Evolutionary conservation across 176 grass and related monocot genomes (phyloP).

Genomic region (Elaeis guineensis): DNA sequence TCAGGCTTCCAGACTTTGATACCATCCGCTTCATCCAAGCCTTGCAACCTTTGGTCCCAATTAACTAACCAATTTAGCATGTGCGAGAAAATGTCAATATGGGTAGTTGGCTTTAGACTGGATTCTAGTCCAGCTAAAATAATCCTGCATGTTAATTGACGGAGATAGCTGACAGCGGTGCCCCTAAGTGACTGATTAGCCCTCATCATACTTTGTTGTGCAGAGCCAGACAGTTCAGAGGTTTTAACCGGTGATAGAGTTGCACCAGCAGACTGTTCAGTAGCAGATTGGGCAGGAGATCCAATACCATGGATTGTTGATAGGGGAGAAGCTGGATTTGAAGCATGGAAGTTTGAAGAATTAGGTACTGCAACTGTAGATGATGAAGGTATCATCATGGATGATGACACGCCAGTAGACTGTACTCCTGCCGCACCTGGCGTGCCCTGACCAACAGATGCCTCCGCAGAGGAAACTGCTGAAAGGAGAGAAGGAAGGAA

Average conservation of each 20-base stretch:
- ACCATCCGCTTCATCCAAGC: conserved; percentile 34
- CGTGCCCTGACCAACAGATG: conserved; percentile 34
- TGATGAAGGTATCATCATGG: conserved; percentile 34
- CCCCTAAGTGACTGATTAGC: conserved; percentile 37
- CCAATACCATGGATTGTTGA: conserved; percentile 66
- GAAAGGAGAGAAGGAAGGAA: conserved; percentile 79
- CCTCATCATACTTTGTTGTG: conserved; percentile 33
- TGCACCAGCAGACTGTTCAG: conserved; percentile 62
- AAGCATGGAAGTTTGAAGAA: conserved; percentile 54
- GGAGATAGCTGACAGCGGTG: conserved; percentile 49
- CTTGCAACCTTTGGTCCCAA: conserved; percentile 58
- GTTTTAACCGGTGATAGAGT: conserved; percentile 70
- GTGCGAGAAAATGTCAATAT: conserved; percentile 70
- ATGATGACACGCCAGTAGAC: conserved; percentile 9
- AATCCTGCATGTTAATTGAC: conserved; percentile 76
- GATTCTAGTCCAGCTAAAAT: conserved; percentile 68
- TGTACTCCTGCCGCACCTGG: conserved; percentile 1
- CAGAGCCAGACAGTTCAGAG: conserved; percentile 48
- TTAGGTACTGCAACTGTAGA: conserved; percentile 36
- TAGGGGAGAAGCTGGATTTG: conserved; percentile 72
- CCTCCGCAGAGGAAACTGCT: conserved; percentile 51
- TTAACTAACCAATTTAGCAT: conserved; percentile 91
- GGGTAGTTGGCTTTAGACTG: conserved; percentile 72
- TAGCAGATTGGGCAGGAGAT: conserved; percentile 78
- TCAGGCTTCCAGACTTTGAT: conserved; percentile 49